Evolutionary conservation across 2,329 filamentous ascomycete genomes (phyloP).

Genomic region (Trichoderma sp.): DNA sequence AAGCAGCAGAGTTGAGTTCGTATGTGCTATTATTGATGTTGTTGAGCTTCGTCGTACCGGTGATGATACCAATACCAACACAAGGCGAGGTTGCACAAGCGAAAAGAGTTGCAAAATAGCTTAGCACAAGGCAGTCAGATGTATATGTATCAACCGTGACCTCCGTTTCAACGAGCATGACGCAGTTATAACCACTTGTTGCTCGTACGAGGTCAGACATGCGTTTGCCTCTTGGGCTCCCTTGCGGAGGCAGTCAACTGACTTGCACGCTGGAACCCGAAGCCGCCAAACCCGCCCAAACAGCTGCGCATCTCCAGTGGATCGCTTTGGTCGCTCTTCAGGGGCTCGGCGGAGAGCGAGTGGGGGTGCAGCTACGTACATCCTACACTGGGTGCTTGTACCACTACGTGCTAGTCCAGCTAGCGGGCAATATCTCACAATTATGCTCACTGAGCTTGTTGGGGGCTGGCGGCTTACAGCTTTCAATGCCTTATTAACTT

Average conservation of each 20-base stretch:
- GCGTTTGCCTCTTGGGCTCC: constrained; percentile 8
- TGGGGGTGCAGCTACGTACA: background rate
- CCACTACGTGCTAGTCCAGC: background rate
- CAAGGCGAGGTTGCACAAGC: background rate
- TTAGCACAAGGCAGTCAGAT: background rate
- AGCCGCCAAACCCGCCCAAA: constrained; percentile 20
- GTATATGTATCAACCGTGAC: background rate
- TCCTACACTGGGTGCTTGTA: background rate
- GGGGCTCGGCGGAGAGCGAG: constrained; percentile 14
- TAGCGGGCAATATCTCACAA: background rate
- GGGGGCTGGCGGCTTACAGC: background rate
- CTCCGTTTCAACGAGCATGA: background rate
- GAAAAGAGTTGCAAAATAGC: background rate
- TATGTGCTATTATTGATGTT: background rate
- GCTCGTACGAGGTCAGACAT: constrained; percentile 1
- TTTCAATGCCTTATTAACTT: background rate
- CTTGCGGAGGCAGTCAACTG: constrained; percentile 20
- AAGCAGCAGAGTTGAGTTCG: background rate
- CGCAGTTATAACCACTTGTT: background rate
- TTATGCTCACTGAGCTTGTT: constrained; percentile 2
- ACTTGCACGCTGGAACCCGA: constrained; percentile 19
- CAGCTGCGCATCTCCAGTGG: constrained; percentile 18
- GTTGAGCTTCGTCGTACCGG: background rate
- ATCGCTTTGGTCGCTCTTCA: constrained; percentile 16
- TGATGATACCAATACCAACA: background rate